Base-by-base conservation (phyloP, 805 yeast species). In the Limtongia smithiae region DNA sequence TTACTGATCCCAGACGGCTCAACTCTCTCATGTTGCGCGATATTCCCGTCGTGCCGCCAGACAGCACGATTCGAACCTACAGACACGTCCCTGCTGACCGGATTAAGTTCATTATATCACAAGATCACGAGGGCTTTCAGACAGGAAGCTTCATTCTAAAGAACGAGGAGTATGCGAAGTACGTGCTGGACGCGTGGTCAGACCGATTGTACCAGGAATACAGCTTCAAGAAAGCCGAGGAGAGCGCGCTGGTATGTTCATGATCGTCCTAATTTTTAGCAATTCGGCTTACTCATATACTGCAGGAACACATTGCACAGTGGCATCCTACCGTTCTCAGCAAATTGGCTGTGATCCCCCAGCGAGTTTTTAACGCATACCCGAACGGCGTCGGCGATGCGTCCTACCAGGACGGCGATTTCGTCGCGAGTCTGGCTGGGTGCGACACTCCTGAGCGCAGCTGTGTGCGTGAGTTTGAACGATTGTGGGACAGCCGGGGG, bases 281-380 rank as follows among this genome's bases (percentile, higher is more conserved):
- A 17, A 4, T 12, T 3, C 17, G 17, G 18, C 17, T 30, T 47
- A 35, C 43, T 18, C 3, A 3, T 6, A 18, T 9, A 24, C 3
- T 17, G 8, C 7, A 48, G 52, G 59, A 55, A 20, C 97, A 93
- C 65, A 72, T 89, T 38, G 72, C 89, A 59, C 97, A 88, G 67
- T 93, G 97, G 98, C 98, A 91, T 65, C 95, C 96, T 11, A 79
- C 77, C 25, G 69, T 85, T 24, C 72, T 93, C 58, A 76, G 84
- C 46, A 83, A 80, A 61, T 74, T 93, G 2, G 83, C 88, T 0
- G 66, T 91, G 14, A 78, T 93, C 1, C 85, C 88, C 11, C 74
- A 81, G 37, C 76, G 80, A 61, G 68, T 77, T 8, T 74, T 83
- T 36, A 78, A 65, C 24, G 59, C 74, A 18, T 54, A 55, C 11